Evolutionary conservation across 768 basidiomycete genomes (phyloP).

Genomic region (Phanerodontia chrysosporium): DNA sequence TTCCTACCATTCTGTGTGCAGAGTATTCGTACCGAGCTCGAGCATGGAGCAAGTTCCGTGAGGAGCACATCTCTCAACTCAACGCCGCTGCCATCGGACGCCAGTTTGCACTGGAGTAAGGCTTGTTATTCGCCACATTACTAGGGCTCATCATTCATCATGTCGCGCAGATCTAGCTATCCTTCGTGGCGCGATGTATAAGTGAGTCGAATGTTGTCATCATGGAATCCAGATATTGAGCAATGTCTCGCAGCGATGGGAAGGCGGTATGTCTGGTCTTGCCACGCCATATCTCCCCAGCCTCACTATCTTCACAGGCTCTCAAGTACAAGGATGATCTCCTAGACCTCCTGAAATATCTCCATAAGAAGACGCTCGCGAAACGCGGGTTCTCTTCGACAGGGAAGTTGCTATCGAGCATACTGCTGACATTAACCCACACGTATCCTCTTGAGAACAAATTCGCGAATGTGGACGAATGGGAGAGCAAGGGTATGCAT

Average conservation of each 20-base stretch:
- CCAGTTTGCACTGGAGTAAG: conserved; percentile 85
- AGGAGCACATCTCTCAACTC: conserved; percentile 64
- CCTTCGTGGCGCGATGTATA: conserved; percentile 74
- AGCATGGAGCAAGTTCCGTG: conserved; percentile 77
- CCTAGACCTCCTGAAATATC: conserved; percentile 52
- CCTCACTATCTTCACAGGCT: conserved; percentile 36
- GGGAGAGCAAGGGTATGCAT: conserved; percentile 61
- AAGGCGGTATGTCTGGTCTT: conserved; percentile 41
- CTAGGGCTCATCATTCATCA: conserved; percentile 7
- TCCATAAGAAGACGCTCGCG: conserved; percentile 69
- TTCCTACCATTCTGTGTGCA: conserved; percentile 71
- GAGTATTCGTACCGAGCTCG: conserved; percentile 73
- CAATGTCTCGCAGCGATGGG: conserved; percentile 38
- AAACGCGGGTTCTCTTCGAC: conserved; percentile 83
- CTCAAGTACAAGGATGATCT: conserved; percentile 61
- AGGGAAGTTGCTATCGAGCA: conserved; percentile 70
- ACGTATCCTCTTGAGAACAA: conserved; percentile 79
- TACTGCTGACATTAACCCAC: conserved; percentile 70
- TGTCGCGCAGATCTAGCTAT: conserved; percentile 58
- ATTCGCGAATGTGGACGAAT: conserved; percentile 75
- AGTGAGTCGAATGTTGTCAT: conserved; percentile 41
- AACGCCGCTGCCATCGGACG: conserved; percentile 70
- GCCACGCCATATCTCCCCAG: background rate
- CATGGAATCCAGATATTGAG: background rate
- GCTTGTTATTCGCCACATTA: conserved; percentile 1